Percentiles rank a stretch among this genome's conserved stretches.
Evolutionary conservation across 1,284 basidiomycete genomes (phyloP).

Genomic region (Inonotus hispidus): DNA sequence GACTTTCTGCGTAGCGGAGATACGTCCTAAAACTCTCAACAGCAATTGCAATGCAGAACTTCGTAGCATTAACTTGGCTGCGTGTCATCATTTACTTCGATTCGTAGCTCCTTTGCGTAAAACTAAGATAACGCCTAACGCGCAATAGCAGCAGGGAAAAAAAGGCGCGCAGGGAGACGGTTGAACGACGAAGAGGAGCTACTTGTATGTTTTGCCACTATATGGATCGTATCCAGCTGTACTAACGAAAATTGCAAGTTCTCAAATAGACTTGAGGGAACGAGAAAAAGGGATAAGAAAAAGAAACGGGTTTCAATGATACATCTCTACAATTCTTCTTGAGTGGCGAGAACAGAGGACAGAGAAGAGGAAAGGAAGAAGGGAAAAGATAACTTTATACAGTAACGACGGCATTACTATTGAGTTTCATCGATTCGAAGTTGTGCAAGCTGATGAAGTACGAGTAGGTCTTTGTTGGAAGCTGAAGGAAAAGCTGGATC

Average conservation of each 20-base stretch:
- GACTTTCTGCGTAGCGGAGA: too few species aligned
- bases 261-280: not conserved
- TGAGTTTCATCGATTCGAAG: not conserved
- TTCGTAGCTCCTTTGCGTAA: not conserved
- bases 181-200: not conserved
- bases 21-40: too few species aligned
- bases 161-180: not conserved
- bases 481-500: not conserved
- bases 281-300: not conserved
- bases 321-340: slow-evolving; percentile 15
- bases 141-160: not conserved
- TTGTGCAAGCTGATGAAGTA: not conserved
- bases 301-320: slow-evolving; percentile 10
- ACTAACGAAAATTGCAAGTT: not conserved
- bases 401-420: slow-evolving; percentile 1
- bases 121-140: not conserved
- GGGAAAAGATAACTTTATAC: slow-evolving; percentile 1
- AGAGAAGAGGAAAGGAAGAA: not conserved
- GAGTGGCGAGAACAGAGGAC: not conserved
- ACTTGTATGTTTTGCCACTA: not conserved
- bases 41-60: not conserved
- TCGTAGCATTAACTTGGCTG: not conserved
- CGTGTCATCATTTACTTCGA: not conserved
- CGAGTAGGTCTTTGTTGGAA: not conserved
- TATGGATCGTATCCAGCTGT: not conserved